Base-by-base conservation (phyloP, 768 basidiomycete genomes). In the Solioccasus polychromus region DNA sequence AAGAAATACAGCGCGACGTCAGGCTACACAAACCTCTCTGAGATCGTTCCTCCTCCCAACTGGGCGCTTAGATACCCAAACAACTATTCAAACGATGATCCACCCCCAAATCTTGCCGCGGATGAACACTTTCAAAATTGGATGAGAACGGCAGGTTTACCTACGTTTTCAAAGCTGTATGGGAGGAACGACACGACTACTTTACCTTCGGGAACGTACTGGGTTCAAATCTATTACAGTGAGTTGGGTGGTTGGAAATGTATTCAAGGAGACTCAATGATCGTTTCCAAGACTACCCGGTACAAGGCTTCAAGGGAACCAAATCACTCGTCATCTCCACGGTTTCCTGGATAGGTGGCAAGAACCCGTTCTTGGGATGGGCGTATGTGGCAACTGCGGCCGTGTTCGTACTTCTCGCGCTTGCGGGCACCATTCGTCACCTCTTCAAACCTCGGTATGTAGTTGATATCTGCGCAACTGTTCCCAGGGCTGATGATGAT, bases 91-190 rank as follows among this genome's bases (percentile, higher is more conserved):
- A 61, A 68, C 2, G 66, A 67, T 5, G 80, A 74, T 50, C 78
- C 78, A 14, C 82, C 85, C 17, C 94, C 92, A 2, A 71, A 96
- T 60, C 71, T 98, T 28, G 70, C 73, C 42, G 53, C 55, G 2
- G 85, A 98, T 59, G 89, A 97, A 66, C 93, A 89, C 58, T 98
- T 99, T 74, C 95, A 98, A 68, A 94, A 95, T 62, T 99, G 96
- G 96, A 99, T 99, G 96, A 81, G 95, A 47, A 96, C 94, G 2
- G 92, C 96, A 1, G 96, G 95, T 11, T 68, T 98, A 37, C 96
- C 96, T 8, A 97, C 95, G 6, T 99, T 99, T 67, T 84, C 92
- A 25, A 98, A 99, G 69, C 72, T 99, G 18, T 97, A 88, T 60
- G 93, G 87, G 14, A 76, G 95, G 52, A 98, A 97, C 62, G 94